These are phyloP conservation scores for Parvularia atlantis DNA, from an alignment of 78 protist genomes.

Conservation along the genomic window DNA sequence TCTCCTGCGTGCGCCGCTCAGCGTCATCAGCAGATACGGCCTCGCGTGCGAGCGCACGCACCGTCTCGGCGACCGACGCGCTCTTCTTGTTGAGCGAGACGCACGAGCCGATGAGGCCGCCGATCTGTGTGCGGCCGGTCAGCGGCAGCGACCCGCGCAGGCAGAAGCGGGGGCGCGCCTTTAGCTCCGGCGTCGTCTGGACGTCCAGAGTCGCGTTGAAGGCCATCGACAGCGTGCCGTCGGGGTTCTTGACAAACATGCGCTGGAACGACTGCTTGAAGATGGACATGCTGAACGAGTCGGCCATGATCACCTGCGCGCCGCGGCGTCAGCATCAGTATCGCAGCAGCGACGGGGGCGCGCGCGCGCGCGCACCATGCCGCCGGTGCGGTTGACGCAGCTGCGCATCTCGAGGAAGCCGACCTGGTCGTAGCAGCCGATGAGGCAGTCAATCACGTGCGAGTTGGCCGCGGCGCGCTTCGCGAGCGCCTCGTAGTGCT, in stretches of 20 bases:
- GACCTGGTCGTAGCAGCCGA: conserved; percentile 78
- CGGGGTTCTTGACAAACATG: conserved; percentile 32
- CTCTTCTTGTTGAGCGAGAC: conserved; percentile 22
- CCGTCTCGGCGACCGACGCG: conserved; percentile 23
- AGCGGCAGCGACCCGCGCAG: no score
- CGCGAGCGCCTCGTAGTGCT: conserved; percentile 50
- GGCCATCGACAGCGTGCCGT: conserved; percentile 41
- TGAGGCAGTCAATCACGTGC: conserved; percentile 75
- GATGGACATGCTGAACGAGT: conserved; percentile 62
- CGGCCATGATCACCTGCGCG: conserved; percentile 72
- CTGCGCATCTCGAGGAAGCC: conserved; percentile 80
- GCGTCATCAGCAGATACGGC: neutral
- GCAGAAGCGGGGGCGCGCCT: no score
- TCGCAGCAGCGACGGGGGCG: no score
- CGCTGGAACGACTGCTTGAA: conserved; percentile 72
- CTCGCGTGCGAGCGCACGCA: conserved; percentile 1
- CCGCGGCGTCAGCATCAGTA: no score
- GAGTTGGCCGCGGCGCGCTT: conserved; percentile 42
- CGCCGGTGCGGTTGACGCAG: conserved; percentile 55
- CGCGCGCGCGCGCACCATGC: neutral
- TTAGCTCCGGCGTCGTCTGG: conserved; percentile 42
- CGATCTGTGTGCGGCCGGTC: no score
- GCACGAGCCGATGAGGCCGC: conserved; percentile 80
- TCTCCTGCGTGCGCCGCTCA: conserved; percentile 65
- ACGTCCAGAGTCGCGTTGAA: conserved; percentile 63